A percentile compares a stretch with the other conserved stretches of the same genome.
Conservation (phyloP, 176 grass and related monocot genomes). For the Rhipidocladum racemiflorum region DNA sequence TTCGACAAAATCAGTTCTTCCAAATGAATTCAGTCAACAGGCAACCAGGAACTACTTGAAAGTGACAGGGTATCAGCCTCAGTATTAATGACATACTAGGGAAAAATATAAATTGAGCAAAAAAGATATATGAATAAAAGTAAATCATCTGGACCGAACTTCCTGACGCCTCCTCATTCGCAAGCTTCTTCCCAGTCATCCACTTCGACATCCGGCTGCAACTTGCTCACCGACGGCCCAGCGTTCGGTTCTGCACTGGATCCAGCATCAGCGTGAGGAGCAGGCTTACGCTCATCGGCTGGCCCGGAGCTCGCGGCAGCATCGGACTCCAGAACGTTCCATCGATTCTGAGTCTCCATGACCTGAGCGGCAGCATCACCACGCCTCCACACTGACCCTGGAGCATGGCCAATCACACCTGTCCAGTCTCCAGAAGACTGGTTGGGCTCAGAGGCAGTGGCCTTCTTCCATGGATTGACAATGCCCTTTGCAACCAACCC, state of each 20-base stretch:
- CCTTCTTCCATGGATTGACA: constrained; percentile 77
- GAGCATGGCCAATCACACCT: constrained; percentile 36
- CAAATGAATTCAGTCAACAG: background rate
- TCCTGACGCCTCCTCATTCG: constrained; percentile 36
- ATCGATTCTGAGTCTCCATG: constrained; percentile 49
- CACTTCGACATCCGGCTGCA: constrained; percentile 50
- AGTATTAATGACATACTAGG: background rate
- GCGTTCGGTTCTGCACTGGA: background rate
- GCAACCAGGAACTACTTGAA: constrained; percentile 9
- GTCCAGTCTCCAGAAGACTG: constrained; percentile 50
- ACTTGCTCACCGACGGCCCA: constrained; percentile 21
- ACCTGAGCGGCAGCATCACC: constrained; percentile 29
- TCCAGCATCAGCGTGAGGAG: background rate
- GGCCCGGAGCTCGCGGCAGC: constrained; percentile 27
- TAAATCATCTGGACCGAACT: background rate
- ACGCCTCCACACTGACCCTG: constrained; percentile 29
- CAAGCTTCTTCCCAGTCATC: constrained; percentile 92
- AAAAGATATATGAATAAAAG: background rate
- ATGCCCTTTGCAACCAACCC: constrained; percentile 35
- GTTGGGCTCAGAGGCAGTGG: constrained; percentile 44
- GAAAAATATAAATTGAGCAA: background rate
- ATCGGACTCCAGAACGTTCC: constrained; percentile 69
- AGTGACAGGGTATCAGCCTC: background rate
- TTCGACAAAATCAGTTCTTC: background rate
- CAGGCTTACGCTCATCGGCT: constrained; percentile 5